Evolutionary conservation across 2,329 filamentous ascomycete species (phyloP).

Genomic region (Coniochaeta sp.): DNA sequence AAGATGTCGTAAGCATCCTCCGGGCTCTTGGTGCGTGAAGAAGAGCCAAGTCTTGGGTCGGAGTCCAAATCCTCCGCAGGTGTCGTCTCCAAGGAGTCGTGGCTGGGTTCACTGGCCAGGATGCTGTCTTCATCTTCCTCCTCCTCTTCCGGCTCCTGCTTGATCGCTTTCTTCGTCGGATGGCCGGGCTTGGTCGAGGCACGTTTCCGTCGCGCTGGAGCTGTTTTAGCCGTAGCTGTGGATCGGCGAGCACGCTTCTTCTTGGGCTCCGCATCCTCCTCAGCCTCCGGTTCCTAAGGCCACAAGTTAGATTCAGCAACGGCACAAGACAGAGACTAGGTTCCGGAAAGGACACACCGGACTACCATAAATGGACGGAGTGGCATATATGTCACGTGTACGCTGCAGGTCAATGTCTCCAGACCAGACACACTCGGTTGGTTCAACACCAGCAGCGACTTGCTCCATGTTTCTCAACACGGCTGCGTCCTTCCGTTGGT

Average conservation of each 20-base stretch:
- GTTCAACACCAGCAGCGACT: constrained; percentile 56
- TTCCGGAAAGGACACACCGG: constrained; percentile 31
- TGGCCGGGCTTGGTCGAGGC: constrained; percentile 10
- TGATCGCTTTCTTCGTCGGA: constrained; percentile 3
- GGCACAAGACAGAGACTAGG: neutral
- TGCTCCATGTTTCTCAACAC: constrained; percentile 60
- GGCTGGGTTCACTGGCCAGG: constrained; percentile 4
- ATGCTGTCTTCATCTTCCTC: neutral
- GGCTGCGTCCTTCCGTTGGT: constrained; percentile 69
- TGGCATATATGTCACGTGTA: constrained; percentile 52
- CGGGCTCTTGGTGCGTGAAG: neutral
- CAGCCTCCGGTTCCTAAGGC: constrained; percentile 11
- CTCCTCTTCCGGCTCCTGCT: neutral
- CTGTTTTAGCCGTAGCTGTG: neutral
- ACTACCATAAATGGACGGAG: constrained; percentile 43
- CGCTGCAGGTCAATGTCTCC: constrained; percentile 41
- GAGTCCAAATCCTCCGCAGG: constrained; percentile 3
- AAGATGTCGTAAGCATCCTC: constrained; percentile 14
- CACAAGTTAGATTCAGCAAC: neutral
- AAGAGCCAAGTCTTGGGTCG: constrained; percentile 1
- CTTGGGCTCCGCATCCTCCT: constrained; percentile 9
- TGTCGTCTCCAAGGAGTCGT: neutral
- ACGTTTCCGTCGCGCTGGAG: neutral
- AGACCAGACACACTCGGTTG: constrained; percentile 58
- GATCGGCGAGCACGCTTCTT: constrained; percentile 14